Conservation (phyloP, 495 filamentous ascomycete genomes). For the Penicillium steckii region DNA sequence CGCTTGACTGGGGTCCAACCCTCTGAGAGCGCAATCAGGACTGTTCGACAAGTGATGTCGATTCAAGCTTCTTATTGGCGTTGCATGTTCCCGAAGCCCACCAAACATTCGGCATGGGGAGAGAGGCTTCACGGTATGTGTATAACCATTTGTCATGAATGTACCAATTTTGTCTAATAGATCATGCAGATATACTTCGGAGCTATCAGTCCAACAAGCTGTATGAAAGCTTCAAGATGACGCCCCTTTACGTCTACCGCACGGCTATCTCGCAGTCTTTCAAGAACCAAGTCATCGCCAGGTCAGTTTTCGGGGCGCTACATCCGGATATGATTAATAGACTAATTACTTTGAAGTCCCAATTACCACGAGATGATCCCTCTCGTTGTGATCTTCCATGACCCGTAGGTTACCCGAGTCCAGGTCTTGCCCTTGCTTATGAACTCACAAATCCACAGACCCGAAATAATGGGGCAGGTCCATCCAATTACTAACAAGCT, state of each 20-base stretch:
- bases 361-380: constrained; percentile 53
- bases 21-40: constrained; percentile 43
- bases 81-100: constrained; percentile 53
- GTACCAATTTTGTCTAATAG: background rate
- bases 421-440: background rate
- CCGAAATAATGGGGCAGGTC: constrained; percentile 66
- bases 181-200: constrained; percentile 64
- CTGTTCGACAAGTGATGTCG: constrained; percentile 52
- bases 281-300: constrained; percentile 86
- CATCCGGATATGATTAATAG: background rate
- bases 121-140: constrained; percentile 55
- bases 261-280: constrained; percentile 72
- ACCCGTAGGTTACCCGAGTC: constrained; percentile 59
- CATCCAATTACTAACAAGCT: constrained; percentile 67
- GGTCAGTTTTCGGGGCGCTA: constrained; percentile 55
- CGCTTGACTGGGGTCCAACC: constrained; percentile 53
- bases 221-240: constrained; percentile 69
- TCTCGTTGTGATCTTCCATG: constrained; percentile 77
- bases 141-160: background rate
- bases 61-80: constrained; percentile 59
- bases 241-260: constrained; percentile 69
- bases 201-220: constrained; percentile 67
- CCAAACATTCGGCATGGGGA: constrained; percentile 30
- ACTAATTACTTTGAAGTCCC: constrained; percentile 31
- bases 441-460: constrained; percentile 43